Base-by-base conservation (phyloP, 345 rosid species). In the Passiflora organensis region DNA sequence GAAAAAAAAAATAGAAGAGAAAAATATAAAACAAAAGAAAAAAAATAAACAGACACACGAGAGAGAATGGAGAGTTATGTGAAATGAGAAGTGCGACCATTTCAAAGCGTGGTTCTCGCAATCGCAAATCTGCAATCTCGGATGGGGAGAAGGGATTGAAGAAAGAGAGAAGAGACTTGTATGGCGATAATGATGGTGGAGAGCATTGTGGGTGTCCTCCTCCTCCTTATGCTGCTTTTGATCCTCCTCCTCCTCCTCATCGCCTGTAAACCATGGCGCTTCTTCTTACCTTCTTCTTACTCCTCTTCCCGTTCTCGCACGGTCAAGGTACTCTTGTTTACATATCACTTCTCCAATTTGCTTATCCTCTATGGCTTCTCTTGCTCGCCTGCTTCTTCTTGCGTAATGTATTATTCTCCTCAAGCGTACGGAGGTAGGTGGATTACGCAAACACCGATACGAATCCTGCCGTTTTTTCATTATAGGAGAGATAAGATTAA, bases 191-290 rank as follows among this genome's bases (percentile, higher is more conserved):
- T 76, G 81, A 68, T 76, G 68, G 69, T 58, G 66, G 70, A 36
- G 65, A 70, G 68, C 80, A 70, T 72, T 74, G 66, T 68, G 59
- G 76, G 70, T 70, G 36, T 79, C 67, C 46, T 66, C 48, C 56
- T 75, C 44, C 71, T 76, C 56, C 74, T 89, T 63, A 72, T 87
- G 89, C 62, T 89, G 70, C 67, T 88, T 44, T 53, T 89, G 68
- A 62, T 88, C 77, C 36, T 82, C 74, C 32, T 93, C 73, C 48
- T 83, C 77, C 28, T 86, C 80, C 59, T 89, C 65, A 24, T 82
- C 64, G 87, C 80, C 78, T 89, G 88, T 70, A 80, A 79, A 59
- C 99, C 96, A 68, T 93, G 99, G 96, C 99, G 95, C 18, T 80
- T 63, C 75, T 80, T 64, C 72, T 58, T 83, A 66, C 71, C 78